Base-by-base conservation (phyloP, 2,329 filamentous ascomycete species). In the Cytospora chrysosperma region DNA sequence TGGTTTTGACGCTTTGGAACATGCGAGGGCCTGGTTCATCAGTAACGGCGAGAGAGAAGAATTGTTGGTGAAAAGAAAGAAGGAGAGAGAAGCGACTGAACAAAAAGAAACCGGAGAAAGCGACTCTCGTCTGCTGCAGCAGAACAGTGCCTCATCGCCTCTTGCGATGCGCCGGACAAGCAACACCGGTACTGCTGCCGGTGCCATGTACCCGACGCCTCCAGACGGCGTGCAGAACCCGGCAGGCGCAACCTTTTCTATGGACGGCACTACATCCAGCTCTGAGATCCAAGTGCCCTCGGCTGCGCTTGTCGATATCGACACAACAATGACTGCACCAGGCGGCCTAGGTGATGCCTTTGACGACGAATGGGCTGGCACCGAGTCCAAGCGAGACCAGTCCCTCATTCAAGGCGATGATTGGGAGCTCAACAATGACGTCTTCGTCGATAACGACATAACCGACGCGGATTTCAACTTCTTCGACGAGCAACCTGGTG, bases 401-500 rank as follows among this genome's bases (percentile, higher is more conserved):
- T 71, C 80, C 26, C 77, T 81, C 6, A 73, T 75, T 34, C 82
- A 82, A 27, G 78, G 81, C 10, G 84, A 85, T 32, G 81, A 88
- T 69, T 88, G 83, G 24, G 88, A 91, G 61, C 80, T 90, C 68
- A 87, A 87, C 15, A 85, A 83, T 10, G 88, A 91, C 68, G 84
- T 89, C 68, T 92, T 91, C 74, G 87, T 83, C n/a, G 85, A 87
- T n/a, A 83, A 86, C 67, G 85, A 87, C 68, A 82, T 94, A n/a
- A 93, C 89, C 1, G 91, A 95, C 69, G 90, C 87, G 7, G 91
- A 95, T 71, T 94, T 94, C 72, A 91, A 85, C 72, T 94, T 93
- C 74, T 94, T 94, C 69, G 90, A 94, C 69, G 87, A 89, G 65
- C 76, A 82, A 28, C 79, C 82, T 3, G 78, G 73, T 2, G 75